These are phyloP conservation scores for Wickerhamiella infanticola DNA, from an alignment of 1,139 yeast species.

Conservation along the genomic window DNA sequence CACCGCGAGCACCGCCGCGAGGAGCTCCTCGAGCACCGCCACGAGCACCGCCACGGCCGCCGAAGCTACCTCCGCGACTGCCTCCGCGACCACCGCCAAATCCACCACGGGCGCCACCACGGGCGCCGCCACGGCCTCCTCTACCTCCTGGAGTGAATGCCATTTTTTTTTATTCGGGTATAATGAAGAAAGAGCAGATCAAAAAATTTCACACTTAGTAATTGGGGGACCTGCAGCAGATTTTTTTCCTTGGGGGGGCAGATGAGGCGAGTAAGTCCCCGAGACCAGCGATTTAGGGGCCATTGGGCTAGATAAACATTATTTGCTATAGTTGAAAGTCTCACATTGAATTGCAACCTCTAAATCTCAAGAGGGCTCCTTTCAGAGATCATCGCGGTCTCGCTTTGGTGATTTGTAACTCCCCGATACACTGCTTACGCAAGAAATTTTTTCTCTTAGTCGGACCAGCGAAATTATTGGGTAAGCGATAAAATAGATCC, in stretches of 20 bases:
- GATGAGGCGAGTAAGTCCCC: too few species aligned
- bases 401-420: too few species aligned
- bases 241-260: neutral
- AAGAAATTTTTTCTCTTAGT: too few species aligned
- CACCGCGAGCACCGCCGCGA: conserved; percentile 26
- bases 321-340: too few species aligned
- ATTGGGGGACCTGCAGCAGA: neutral
- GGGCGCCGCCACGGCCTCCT: conserved; percentile 23
- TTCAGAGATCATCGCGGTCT: too few species aligned
- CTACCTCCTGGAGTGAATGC: conserved; percentile 23
- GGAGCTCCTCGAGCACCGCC: conserved; percentile 21
- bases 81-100: conserved; percentile 27
- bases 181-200: neutral
- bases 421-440: too few species aligned
- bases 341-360: too few species aligned
- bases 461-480: too few species aligned
- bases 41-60: conserved; percentile 19
- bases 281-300: too few species aligned
- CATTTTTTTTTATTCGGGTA: conserved; percentile 3
- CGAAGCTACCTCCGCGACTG: conserved; percentile 21
- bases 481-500: too few species aligned
- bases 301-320: too few species aligned
- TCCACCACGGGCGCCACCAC: conserved; percentile 23
- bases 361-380: too few species aligned
- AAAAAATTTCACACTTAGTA: conserved; percentile 2